Conservation (phyloP, 371 early-diverging fungal genomes). For the Fennellomyces sp. region DNA sequence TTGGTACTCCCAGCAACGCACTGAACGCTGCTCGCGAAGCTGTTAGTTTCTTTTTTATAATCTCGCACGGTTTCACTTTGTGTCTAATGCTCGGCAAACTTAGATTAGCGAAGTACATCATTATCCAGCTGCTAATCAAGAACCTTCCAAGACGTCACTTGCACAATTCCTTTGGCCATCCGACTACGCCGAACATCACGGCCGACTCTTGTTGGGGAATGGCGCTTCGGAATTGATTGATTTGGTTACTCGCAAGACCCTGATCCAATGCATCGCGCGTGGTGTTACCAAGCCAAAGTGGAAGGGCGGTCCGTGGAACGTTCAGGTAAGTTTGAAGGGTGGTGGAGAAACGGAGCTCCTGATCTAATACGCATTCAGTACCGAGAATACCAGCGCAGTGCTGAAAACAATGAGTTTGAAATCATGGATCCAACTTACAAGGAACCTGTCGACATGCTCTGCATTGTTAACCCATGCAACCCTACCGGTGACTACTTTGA, state of each 20-base stretch:
- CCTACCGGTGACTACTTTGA: conserved; percentile 85
- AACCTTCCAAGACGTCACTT: conserved; percentile 81
- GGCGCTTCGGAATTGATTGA: conserved; percentile 89
- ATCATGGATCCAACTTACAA: conserved; percentile 59
- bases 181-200: conserved; percentile 43
- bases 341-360: too few species aligned
- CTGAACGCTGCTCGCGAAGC: conserved; percentile 73
- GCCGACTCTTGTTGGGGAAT: conserved; percentile 77
- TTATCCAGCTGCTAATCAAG: conserved; percentile 89
- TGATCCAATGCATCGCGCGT: conserved; percentile 37
- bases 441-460: conserved; percentile 63
- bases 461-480: conserved; percentile 88
- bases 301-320: conserved; percentile 84
- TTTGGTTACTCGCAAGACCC: conserved; percentile 76
- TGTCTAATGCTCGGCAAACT: not conserved
- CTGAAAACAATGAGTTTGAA: conserved; percentile 68
- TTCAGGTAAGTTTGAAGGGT: conserved; percentile 54
- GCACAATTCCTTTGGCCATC: conserved; percentile 81
- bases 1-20: conserved; percentile 78
- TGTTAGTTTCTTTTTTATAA: conserved; percentile 41
- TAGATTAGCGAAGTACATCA: conserved; percentile 74
- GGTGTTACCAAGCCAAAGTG: conserved; percentile 51
- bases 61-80: too few species aligned
- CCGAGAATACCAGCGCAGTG: conserved; percentile 86
- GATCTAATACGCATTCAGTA: too few species aligned